These are phyloP conservation scores for Calophaca sinica DNA, from an alignment of 306 rosid genomes.

Conservation along the genomic window DNA sequence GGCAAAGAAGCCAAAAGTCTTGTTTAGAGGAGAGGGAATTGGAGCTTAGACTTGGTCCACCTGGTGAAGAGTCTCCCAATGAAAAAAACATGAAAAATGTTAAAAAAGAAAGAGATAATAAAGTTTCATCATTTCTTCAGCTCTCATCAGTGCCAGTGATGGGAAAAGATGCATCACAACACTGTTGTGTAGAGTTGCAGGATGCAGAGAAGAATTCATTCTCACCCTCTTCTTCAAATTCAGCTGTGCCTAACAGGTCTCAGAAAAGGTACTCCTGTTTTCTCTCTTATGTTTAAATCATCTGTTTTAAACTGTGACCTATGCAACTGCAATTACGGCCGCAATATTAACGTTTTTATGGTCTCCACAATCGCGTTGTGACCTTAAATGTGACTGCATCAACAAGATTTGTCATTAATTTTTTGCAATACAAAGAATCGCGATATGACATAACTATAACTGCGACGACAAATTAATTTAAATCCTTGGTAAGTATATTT, in stretches of 20 bases:
- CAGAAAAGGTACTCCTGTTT: slow-evolving; percentile 75
- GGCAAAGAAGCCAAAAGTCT: slow-evolving; percentile 51
- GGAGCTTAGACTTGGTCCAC: slow-evolving; percentile 94
- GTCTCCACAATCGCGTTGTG: not conserved
- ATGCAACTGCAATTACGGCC: not conserved
- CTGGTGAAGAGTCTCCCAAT: slow-evolving; percentile 66
- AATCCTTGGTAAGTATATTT: too few species aligned
- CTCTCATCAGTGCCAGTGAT: slow-evolving; percentile 52
- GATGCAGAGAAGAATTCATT: slow-evolving; percentile 57
- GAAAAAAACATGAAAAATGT: slow-evolving; percentile 34
- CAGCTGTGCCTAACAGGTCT: slow-evolving; percentile 72
- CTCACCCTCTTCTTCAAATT: slow-evolving; percentile 59
- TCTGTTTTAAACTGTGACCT: not conserved
- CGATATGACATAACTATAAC: too few species aligned
- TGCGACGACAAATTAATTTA: too few species aligned
- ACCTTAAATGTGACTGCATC: not conserved
- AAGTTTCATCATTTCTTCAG: slow-evolving; percentile 59
- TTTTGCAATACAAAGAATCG: not conserved
- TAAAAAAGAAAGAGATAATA: slow-evolving; percentile 51
- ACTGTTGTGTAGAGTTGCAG: slow-evolving; percentile 43
- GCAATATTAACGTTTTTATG: not conserved
- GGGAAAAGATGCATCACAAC: slow-evolving; percentile 55
- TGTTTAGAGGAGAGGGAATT: slow-evolving; percentile 69
- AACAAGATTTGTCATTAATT: not conserved
- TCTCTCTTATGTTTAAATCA: not conserved